Percentiles rank a stretch among this genome's conserved stretches.
Conservation (phyloP, 768 basidiomycete species). For the Russula compacta region DNA sequence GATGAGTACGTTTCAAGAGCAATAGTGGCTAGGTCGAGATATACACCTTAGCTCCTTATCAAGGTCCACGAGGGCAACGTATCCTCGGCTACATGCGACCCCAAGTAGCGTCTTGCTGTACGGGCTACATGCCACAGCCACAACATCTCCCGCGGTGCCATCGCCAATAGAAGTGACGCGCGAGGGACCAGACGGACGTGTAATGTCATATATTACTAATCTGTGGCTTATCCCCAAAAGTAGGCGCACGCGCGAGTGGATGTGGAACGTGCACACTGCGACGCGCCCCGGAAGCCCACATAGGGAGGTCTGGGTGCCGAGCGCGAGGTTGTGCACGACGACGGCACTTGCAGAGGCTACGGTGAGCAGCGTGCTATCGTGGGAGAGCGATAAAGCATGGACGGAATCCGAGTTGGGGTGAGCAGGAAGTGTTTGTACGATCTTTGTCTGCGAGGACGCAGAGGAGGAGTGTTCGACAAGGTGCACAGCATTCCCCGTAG, state of each 20-base stretch:
- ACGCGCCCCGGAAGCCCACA: slow-evolving; percentile 44
- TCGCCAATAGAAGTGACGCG: slow-evolving; percentile 45
- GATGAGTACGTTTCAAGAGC: background rate
- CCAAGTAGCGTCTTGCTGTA: slow-evolving; percentile 70
- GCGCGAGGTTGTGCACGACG: slow-evolving; percentile 51
- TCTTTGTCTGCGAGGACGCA: slow-evolving; percentile 27
- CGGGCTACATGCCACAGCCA: slow-evolving; percentile 54
- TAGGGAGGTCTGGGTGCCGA: slow-evolving; percentile 45
- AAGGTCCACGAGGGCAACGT: slow-evolving; percentile 53
- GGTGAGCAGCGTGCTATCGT: slow-evolving; percentile 47
- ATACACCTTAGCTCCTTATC: slow-evolving; percentile 67
- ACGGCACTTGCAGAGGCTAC: slow-evolving; percentile 43
- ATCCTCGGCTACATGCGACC: slow-evolving; percentile 44
- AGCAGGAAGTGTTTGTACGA: slow-evolving; percentile 40
- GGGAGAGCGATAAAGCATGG: slow-evolving; percentile 49
- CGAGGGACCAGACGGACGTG: slow-evolving; percentile 44
- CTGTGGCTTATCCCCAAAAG: slow-evolving; percentile 45
- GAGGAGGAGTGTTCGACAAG: slow-evolving; percentile 39
- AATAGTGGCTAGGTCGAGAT: background rate
- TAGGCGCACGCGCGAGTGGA: slow-evolving; percentile 51
- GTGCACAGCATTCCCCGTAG: slow-evolving; percentile 37
- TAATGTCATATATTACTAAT: slow-evolving; percentile 54
- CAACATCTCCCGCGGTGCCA: slow-evolving; percentile 37
- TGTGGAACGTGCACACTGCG: slow-evolving; percentile 50
- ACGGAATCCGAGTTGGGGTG: slow-evolving; percentile 39